Percentiles rank a stretch among this genome's conserved stretches.
Evolutionary conservation across 73 alveolate genomes (phyloP).

Genomic region (Urostyla sp.): DNA sequence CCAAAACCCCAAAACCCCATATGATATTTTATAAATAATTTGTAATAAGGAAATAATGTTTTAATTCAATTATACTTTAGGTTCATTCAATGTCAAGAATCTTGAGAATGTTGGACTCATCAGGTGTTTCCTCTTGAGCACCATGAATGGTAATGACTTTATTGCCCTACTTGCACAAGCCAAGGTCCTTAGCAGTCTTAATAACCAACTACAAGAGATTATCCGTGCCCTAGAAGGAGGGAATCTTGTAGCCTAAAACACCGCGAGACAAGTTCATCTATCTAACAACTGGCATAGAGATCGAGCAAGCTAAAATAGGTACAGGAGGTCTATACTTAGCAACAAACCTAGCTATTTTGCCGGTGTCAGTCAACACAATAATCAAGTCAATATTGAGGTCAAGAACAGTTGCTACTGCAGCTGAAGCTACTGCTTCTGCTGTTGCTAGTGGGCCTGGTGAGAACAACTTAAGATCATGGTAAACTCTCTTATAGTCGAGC

Average conservation of each 20-base stretch:
- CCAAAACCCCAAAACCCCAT: too few relatives aligned
- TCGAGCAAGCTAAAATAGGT: conserved; percentile 75
- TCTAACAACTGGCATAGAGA: conserved; percentile 38
- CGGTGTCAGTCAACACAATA: conserved; percentile 83
- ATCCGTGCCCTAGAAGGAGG: conserved; percentile 76
- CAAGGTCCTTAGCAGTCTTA: conserved; percentile 83
- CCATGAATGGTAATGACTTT: conserved; percentile 88
- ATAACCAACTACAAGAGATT: conserved; percentile 72
- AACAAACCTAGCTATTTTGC: conserved; percentile 84
- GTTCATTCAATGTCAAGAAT: conserved; percentile 68
- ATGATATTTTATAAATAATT: too few relatives aligned
- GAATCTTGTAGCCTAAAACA: conserved; percentile 74
- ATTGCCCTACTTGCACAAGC: conserved; percentile 89
- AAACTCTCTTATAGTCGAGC: conserved; percentile 64
- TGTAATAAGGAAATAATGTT: neutral
- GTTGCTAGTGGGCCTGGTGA: conserved; percentile 55
- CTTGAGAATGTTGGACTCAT: conserved; percentile 80
- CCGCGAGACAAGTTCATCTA: conserved; percentile 84
- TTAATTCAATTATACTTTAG: neutral
- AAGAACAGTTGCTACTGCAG: conserved; percentile 80
- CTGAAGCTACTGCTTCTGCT: conserved; percentile 84
- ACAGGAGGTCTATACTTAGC: conserved; percentile 90
- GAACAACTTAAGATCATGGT: conserved; percentile 27
- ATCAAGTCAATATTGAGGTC: conserved; percentile 75
- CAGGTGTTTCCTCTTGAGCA: conserved; percentile 89